These are phyloP conservation scores for Setaria italica DNA, from an alignment of 202 grass and related monocot species.

Conservation along the genomic window DNA sequence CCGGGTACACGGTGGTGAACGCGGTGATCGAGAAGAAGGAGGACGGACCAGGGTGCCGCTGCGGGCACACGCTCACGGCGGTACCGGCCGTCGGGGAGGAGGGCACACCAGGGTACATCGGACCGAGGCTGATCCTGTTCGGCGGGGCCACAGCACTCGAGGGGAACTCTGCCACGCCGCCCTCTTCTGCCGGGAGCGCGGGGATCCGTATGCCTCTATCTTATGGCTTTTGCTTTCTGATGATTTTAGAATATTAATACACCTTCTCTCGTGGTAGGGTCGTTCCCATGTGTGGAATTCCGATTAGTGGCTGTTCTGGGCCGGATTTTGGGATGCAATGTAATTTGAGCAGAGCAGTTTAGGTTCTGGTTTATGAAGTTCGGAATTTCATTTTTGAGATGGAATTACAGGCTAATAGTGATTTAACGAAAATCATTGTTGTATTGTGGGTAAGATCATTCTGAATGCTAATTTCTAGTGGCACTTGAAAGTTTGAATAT, in stretches of 20 bases:
- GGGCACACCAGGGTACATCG: slow-evolving; percentile 72
- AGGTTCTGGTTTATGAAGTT: neutral
- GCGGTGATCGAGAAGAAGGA: slow-evolving; percentile 94
- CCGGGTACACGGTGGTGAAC: slow-evolving; percentile 76
- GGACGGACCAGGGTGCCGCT: slow-evolving; percentile 86
- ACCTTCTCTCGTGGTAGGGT: slow-evolving; percentile 17
- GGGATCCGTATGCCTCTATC: slow-evolving; percentile 87
- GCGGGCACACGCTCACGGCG: slow-evolving; percentile 90
- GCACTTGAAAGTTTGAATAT: neutral
- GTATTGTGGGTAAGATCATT: neutral
- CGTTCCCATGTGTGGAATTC: neutral
- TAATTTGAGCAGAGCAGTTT: slow-evolving; percentile 6
- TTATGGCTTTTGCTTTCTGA: slow-evolving; percentile 32
- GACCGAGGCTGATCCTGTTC: slow-evolving; percentile 86
- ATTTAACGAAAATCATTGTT: slow-evolving; percentile 3
- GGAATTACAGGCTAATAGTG: neutral
- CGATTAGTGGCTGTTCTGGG: neutral
- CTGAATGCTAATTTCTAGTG: slow-evolving; percentile 12
- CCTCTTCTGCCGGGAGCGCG: slow-evolving; percentile 77
- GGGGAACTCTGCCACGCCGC: slow-evolving; percentile 84
- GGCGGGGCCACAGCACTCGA: slow-evolving; percentile 94
- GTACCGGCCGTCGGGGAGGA: slow-evolving; percentile 92
- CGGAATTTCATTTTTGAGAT: slow-evolving; percentile 29
- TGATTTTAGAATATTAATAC: slow-evolving; percentile 23
- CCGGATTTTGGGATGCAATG: neutral